Evolutionary conservation across 208 protist species (phyloP), one percentile per base, ranked within the genome.

Genomic region (Entamoeba histolytica): DNA sequence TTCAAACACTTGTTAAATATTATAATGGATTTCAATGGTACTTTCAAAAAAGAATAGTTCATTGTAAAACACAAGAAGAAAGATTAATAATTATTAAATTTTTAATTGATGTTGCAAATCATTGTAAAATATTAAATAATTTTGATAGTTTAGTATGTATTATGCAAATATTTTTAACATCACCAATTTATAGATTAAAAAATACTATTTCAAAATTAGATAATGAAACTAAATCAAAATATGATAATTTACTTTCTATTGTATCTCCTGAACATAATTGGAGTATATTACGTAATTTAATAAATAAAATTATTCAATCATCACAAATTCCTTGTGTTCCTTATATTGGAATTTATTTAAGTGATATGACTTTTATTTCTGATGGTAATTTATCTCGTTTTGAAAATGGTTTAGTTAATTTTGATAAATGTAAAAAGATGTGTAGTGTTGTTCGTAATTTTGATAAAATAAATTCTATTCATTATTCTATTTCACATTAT

Each of bases 321-420:
- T 52, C 50, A 15, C 50, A 91, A n/a, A 92, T 19, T n/a, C 95
- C 95, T 23, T 95, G 94, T 17, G 92, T 95, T 28, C 95, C 95
- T 57, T 95, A 95, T 91, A 50, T 95, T 5, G 95, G 95, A 28
- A 92, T 96, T 52, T 95, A 92, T 93, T 93, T 95, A 78, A 94
- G 91, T 3, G 95, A 96, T 50, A 61, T 96, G n/a, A 96, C 95
- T 7, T 96, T 96, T 50, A 94, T 95, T 31, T 73, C 93, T 35
- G 95, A 95, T 39, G 95, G 95, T 44, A 91, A 93, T 57, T 6
- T 92, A n/a, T 50, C 93, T 47, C 6, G 44, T 12, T 78, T n/a
- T 4, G 49, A 47, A 31, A n/a, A 93, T 2, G 39, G 39, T 19
- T 49, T 93, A 31, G 49, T 93, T n/a, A 93, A 93, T n/a, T 93